These are phyloP conservation scores for Parathielavia hyrcaniae DNA, from an alignment of 495 filamentous ascomycete species.

Conservation along the genomic window DNA sequence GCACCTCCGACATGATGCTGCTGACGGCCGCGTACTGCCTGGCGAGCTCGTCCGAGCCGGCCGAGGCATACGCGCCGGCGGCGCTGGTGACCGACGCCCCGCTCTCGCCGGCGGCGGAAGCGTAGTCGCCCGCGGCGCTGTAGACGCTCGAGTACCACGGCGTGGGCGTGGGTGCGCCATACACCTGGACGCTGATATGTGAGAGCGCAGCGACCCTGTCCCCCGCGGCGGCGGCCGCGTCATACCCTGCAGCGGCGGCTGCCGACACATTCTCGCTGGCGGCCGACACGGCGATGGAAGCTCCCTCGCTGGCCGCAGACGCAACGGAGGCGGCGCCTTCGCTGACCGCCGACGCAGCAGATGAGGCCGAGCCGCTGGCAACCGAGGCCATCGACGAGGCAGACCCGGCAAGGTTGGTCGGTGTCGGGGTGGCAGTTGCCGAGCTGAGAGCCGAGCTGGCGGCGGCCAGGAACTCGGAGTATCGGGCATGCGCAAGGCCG, in stretches of 20 bases:
- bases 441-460: conserved; percentile 57
- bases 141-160: conserved; percentile 48
- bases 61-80: conserved; percentile 51
- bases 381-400: conserved; percentile 34
- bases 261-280: conserved; percentile 28
- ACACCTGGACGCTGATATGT: conserved; percentile 63
- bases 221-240: conserved; percentile 29
- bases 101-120: conserved; percentile 22
- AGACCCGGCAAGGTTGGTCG: conserved; percentile 40
- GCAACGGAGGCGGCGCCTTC: conserved; percentile 27
- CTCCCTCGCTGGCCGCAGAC: conserved; percentile 24
- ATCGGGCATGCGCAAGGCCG: conserved; percentile 69
- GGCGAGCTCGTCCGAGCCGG: conserved; percentile 47
- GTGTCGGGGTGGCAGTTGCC: conserved; percentile 44
- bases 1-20: conserved; percentile 66
- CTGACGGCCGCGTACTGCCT: conserved; percentile 64
- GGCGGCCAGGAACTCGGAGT: conserved; percentile 63
- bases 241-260: conserved; percentile 26
- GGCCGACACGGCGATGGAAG: conserved; percentile 32
- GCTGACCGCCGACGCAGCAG: conserved; percentile 26
- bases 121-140: conserved; percentile 28
- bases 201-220: conserved; percentile 49
- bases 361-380: conserved; percentile 30
- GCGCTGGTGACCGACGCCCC: conserved; percentile 44
- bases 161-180: conserved; percentile 61